Percentiles rank a stretch among this genome's conserved stretches.
These are phyloP conservation scores for Raddia guianensis DNA, from an alignment of 176 grass and related monocot genomes.

Conservation along the genomic window DNA sequence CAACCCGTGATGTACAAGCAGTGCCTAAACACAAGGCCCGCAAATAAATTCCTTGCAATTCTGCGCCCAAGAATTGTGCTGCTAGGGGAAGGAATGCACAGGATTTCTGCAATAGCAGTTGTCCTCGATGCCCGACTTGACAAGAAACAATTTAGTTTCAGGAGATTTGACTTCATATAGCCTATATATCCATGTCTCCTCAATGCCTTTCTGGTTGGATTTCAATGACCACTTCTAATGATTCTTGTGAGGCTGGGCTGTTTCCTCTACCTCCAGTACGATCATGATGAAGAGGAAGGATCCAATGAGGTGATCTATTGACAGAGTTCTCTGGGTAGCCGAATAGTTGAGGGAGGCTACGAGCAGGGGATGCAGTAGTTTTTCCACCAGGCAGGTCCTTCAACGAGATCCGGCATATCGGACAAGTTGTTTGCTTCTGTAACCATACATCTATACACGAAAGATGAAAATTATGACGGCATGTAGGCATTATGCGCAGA, in stretches of 20 bases:
- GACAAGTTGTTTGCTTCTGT: slow-evolving; percentile 85
- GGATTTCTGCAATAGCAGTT: slow-evolving; percentile 22
- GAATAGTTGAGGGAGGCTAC: slow-evolving; percentile 42
- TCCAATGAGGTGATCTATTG: slow-evolving; percentile 58
- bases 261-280: slow-evolving; percentile 49
- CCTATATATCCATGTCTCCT: slow-evolving; percentile 16
- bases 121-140: background rate
- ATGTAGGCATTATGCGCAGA: slow-evolving; percentile 85
- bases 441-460: slow-evolving; percentile 91
- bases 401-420: slow-evolving; percentile 83
- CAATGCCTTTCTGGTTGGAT: slow-evolving; percentile 45
- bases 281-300: slow-evolving; percentile 57
- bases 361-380: slow-evolving; percentile 44
- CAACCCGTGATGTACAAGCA: slow-evolving; percentile 41
- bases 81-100: slow-evolving; percentile 23
- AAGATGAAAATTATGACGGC: slow-evolving; percentile 82
- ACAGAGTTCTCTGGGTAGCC: slow-evolving; percentile 42
- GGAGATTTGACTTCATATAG: background rate
- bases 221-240: slow-evolving; percentile 57
- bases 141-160: background rate
- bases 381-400: slow-evolving; percentile 59
- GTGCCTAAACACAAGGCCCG: slow-evolving; percentile 39
- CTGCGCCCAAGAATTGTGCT: slow-evolving; percentile 8
- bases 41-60: slow-evolving; percentile 19
- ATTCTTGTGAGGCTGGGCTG: slow-evolving; percentile 46